A percentile compares a stretch with the other conserved stretches of the same genome.
Conservation (phyloP, 306 rosid genomes). For the Citrullus mucosospermus region DNA sequence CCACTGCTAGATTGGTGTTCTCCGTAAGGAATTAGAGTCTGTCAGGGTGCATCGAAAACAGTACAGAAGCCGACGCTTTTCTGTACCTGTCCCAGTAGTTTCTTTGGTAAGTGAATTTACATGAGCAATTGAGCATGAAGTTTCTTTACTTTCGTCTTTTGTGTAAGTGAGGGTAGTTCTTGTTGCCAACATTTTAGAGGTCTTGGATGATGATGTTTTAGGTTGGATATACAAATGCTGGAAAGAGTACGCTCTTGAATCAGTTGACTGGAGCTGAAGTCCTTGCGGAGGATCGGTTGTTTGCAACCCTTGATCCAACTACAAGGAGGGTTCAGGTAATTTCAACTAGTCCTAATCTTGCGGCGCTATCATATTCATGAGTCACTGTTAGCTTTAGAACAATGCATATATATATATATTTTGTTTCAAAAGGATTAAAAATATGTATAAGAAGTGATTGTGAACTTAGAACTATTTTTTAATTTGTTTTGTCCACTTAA, state of each 20-base stretch:
- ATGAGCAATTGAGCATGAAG: background rate
- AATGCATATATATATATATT: no score
- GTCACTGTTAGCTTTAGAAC: background rate
- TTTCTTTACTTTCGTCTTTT: background rate
- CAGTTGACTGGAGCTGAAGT: slow-evolving; percentile 90
- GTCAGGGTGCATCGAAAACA: slow-evolving; percentile 87
- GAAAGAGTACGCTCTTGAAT: slow-evolving; percentile 91
- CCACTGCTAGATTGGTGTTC: slow-evolving; percentile 60
- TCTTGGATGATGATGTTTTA: slow-evolving; percentile 21
- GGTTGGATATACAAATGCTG: slow-evolving; percentile 99
- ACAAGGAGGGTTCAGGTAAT: slow-evolving; percentile 94
- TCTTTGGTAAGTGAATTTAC: slow-evolving; percentile 54
- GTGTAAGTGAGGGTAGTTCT: background rate
- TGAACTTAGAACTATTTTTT: background rate
- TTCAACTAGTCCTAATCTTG: slow-evolving; percentile 8
- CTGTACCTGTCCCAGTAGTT: slow-evolving; percentile 88
- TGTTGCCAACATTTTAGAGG: slow-evolving; percentile 6
- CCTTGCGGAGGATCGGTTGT: slow-evolving; percentile 85
- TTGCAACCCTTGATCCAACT: slow-evolving; percentile 98
- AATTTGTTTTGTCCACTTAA: slow-evolving; percentile 1
- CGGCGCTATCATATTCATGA: background rate
- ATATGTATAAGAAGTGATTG: background rate
- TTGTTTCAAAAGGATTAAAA: background rate
- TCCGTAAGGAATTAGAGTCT: slow-evolving; percentile 69
- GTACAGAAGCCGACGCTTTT: slow-evolving; percentile 65